These are phyloP conservation scores for Globisporangium middletonii DNA, from an alignment of 352 stramenopile species.

Conservation along the genomic window DNA sequence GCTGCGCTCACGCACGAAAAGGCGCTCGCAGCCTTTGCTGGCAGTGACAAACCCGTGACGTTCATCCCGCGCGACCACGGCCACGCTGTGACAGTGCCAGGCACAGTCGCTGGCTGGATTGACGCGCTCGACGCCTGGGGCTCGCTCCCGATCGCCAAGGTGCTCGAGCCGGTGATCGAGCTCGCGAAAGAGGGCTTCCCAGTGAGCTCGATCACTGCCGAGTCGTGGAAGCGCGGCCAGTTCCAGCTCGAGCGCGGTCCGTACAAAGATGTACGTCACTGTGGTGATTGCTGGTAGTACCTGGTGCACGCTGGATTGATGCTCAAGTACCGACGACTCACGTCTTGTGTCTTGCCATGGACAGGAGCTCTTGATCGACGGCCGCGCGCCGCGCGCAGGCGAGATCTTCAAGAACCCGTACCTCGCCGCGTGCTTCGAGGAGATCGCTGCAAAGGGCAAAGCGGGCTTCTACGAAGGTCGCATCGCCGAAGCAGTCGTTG, in stretches of 20 bases:
- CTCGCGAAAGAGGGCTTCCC: conserved; percentile 93
- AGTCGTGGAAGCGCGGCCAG: conserved; percentile 77
- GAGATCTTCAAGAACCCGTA: conserved; percentile 88
- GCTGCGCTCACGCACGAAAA: conserved; percentile 73
- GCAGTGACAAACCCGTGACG: conserved; percentile 13
- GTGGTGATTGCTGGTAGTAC: not conserved
- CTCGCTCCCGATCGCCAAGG: conserved; percentile 67
- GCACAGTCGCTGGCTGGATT: conserved; percentile 90
- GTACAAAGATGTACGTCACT: conserved; percentile 24
- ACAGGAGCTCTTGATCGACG: conserved; percentile 49
- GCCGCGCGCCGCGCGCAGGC: conserved; percentile 43
- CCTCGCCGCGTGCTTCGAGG: conserved; percentile 78
- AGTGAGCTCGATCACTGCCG: conserved; percentile 85
- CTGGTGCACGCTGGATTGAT: not conserved
- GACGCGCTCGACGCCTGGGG: conserved; percentile 88
- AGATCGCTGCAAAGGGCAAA: conserved; percentile 84
- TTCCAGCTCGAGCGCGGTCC: conserved; percentile 53
- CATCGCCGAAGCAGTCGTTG: conserved; percentile 87
- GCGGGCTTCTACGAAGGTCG: conserved; percentile 80
- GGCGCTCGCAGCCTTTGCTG: conserved; percentile 36
- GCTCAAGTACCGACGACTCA: not conserved
- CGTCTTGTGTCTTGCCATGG: not conserved
- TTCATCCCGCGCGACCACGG: conserved; percentile 53
- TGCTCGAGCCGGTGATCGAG: conserved; percentile 87
- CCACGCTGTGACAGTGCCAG: conserved; percentile 85